Percentiles rank a stretch among this genome's conserved stretches.
Evolutionary conservation across 1,284 basidiomycete genomes (phyloP).

Genomic region (Leucoagaricus sp.): DNA sequence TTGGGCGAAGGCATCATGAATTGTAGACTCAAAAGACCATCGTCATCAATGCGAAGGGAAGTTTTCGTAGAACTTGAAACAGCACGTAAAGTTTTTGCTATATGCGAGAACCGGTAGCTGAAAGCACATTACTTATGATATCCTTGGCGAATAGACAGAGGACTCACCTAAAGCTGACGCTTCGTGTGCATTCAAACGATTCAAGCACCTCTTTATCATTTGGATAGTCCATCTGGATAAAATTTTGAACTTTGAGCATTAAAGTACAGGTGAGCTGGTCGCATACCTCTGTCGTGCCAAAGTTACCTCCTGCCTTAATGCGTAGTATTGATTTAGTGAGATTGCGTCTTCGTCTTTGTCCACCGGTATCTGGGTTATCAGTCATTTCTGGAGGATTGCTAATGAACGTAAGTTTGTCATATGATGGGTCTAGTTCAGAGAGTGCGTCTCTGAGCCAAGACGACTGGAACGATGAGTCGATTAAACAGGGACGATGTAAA

Average conservation of each 20-base stretch:
- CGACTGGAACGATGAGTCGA: conserved; percentile 50
- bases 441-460: conserved; percentile 91
- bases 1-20: conserved; percentile 78
- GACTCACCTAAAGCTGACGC: conserved; percentile 73
- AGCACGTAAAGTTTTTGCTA: conserved; percentile 70
- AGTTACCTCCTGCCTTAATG: conserved; percentile 76
- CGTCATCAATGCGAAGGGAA: conserved; percentile 79
- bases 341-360: conserved; percentile 31
- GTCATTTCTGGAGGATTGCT: conserved; percentile 57
- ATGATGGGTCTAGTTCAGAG: conserved; percentile 85
- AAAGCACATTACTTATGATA: background rate
- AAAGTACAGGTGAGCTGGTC: background rate
- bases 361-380: conserved; percentile 22
- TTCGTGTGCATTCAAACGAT: conserved; percentile 75
- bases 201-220: conserved; percentile 90
- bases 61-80: conserved; percentile 83
- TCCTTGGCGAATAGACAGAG: background rate
- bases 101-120: conserved; percentile 81
- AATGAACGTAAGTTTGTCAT: conserved; percentile 82
- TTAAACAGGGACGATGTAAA: background rate
- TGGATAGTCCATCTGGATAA: conserved; percentile 84
- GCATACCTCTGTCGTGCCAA: conserved; percentile 80
- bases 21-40: conserved; percentile 82
- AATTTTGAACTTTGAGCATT: background rate
- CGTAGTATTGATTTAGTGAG: conserved; percentile 63